Evolutionary conservation across 768 basidiomycete genomes (phyloP).

Genomic region (Rhizopogon roseolus): DNA sequence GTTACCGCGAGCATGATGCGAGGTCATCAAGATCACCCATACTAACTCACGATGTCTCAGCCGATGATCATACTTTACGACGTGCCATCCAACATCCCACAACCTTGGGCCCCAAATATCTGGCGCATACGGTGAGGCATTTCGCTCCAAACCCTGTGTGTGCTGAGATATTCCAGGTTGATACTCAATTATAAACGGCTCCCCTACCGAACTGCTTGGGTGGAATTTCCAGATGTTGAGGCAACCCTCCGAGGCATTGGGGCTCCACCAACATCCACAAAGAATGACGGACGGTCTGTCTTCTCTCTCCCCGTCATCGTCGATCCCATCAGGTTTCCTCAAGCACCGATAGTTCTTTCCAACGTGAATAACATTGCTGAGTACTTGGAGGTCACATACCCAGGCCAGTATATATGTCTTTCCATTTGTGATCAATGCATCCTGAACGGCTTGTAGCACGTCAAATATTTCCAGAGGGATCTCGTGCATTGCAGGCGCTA

Average conservation of each 20-base stretch:
- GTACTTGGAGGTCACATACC: conserved; percentile 65
- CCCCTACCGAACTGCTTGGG: conserved; percentile 63
- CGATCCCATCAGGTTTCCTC: conserved; percentile 46
- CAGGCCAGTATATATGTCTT: conserved; percentile 14
- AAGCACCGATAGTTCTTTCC: conserved; percentile 48
- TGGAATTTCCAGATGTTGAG: conserved; percentile 70
- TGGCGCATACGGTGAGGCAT: conserved; percentile 60
- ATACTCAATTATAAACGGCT: conserved; percentile 77
- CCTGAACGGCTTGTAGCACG: conserved; percentile 32
- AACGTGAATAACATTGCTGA: conserved; percentile 62
- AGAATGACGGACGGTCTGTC: conserved; percentile 53
- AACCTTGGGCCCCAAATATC: conserved; percentile 74
- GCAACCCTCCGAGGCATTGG: conserved; percentile 50
- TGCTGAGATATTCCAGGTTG: conserved; percentile 37
- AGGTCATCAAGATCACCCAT: not conserved
- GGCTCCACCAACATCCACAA: conserved; percentile 50
- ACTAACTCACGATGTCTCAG: conserved; percentile 29
- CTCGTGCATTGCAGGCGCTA: conserved; percentile 60
- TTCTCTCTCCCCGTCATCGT: conserved; percentile 70
- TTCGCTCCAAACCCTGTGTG: not conserved
- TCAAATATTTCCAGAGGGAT: conserved; percentile 66
- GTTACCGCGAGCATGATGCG: not conserved
- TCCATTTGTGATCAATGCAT: not conserved
- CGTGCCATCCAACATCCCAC: conserved; percentile 50
- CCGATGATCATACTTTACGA: conserved; percentile 66